Base-by-base conservation (phyloP, 441 rosid species). In the Jatropha podagrica region DNA sequence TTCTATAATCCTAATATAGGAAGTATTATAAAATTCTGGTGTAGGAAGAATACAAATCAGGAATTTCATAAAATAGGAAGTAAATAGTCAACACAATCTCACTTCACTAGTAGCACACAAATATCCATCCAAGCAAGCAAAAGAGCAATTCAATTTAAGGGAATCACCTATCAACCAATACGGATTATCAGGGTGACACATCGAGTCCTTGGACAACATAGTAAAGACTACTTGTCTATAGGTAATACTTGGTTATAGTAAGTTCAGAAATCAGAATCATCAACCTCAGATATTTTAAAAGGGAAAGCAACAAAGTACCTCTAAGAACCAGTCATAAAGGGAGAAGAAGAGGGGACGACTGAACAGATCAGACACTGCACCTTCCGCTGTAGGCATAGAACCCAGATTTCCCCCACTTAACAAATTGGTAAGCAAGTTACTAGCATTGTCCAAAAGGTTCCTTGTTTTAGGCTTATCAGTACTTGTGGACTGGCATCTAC, bases 351-450 rank as follows among this genome's bases (percentile, higher is more conserved):
- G 91, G 52, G 97, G 97, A 56, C 90, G 91, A 60, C 81, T 88
- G 76, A 95, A 90, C 83, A 92, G 86, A 91, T 95, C 97, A 63
- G 98, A 87, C 73, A 89, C 97, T 12, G 97, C 92, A 13, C 97
- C 97, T 90, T 95, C 88, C 77, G 99, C 99, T 63, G 73, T 80
- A 65, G 97, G 99, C 99, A 91, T 89, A 18, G 96, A 86, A 55
- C 90, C 90, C 64, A 92, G 86, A 77, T 74, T 86, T 48, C 94
- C 96, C 46, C 99, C 97, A 74, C 89, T 95, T 70, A 92, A 81
- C 20, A 95, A 77, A 78, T 85, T 91, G 17, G 99, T 95, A 23
- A 95, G 90, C 68, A 93, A 83, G 75, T 95, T 92, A 82, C 97
- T 95, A 0, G 97, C 97, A 83, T 88, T 91, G 81, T 92, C 98